A percentile compares a stretch with the other conserved stretches of the same genome.
Conservation (phyloP, 2,329 filamentous ascomycete genomes). For the Xylaria sp. region DNA sequence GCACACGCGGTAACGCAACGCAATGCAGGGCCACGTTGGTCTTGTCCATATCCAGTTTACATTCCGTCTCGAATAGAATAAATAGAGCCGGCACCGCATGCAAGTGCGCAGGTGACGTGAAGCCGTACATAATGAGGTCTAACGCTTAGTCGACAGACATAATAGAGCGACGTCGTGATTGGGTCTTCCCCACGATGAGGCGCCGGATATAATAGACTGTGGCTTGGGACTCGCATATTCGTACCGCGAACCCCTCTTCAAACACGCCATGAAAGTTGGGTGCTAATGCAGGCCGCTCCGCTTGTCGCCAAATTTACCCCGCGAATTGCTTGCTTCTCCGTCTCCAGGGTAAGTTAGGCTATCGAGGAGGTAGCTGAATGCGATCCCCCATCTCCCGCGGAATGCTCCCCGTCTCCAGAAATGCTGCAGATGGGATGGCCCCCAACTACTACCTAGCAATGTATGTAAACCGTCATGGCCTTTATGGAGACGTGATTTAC, state of each 20-base stretch:
- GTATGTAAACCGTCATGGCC: neutral
- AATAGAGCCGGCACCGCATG: constrained; percentile 3
- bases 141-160: constrained; percentile 6
- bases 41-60: neutral
- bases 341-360: constrained; percentile 24
- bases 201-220: constrained; percentile 3
- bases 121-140: constrained; percentile 3
- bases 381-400: constrained; percentile 9
- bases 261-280: constrained; percentile 20
- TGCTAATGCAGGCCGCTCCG: constrained; percentile 19
- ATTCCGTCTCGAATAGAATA: neutral
- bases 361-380: constrained; percentile 1
- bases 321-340: constrained; percentile 24
- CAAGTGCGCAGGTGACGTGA: constrained; percentile 21
- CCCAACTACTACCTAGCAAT: neutral
- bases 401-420: neutral
- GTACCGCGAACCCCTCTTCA: neutral
- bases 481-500: no score
- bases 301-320: constrained; percentile 25
- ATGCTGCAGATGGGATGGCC: neutral
- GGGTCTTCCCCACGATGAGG: neutral
- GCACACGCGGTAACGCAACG: neutral
- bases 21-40: constrained; percentile 29
- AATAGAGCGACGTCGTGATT: constrained; percentile 3
- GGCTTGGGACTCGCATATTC: constrained; percentile 12